Conservation (phyloP, 129 eudicot genomes). For the Rutidosis leptorrhynchoides region DNA sequence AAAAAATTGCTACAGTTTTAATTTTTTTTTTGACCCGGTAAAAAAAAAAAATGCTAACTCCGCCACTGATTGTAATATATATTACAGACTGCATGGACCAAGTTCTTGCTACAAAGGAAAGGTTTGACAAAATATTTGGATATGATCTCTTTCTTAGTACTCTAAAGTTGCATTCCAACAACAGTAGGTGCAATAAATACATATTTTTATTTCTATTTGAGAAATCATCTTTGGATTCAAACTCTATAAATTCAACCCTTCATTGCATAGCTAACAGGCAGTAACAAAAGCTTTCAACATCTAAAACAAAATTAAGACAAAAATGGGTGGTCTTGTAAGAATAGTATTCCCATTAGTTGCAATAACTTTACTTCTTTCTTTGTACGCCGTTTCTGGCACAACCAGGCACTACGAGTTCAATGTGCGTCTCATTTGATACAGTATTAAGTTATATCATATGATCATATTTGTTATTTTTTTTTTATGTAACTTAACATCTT, state of each 20-base stretch:
- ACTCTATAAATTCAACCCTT: constrained; percentile 4
- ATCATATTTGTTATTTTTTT: background rate
- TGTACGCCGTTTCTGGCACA: background rate
- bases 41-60: too few species aligned
- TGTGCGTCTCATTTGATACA: constrained; percentile 5
- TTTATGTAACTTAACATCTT: background rate
- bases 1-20: too few species aligned
- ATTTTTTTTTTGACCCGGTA: too few species aligned
- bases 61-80: background rate
- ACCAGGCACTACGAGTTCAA: constrained; percentile 20
- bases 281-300: background rate
- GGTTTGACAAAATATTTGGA: background rate
- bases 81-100: background rate
- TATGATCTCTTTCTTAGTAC: constrained; percentile 11
- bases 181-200: background rate
- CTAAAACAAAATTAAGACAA: background rate
- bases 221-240: background rate
- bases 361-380: background rate
- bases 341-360: constrained; percentile 7
- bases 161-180: constrained; percentile 20
- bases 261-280: background rate
- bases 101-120: constrained; percentile 16
- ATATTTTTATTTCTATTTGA: background rate
- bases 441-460: background rate
- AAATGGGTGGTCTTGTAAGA: background rate